Conservation (phyloP, 306 rosid species). For the Albizia julibrissin region DNA sequence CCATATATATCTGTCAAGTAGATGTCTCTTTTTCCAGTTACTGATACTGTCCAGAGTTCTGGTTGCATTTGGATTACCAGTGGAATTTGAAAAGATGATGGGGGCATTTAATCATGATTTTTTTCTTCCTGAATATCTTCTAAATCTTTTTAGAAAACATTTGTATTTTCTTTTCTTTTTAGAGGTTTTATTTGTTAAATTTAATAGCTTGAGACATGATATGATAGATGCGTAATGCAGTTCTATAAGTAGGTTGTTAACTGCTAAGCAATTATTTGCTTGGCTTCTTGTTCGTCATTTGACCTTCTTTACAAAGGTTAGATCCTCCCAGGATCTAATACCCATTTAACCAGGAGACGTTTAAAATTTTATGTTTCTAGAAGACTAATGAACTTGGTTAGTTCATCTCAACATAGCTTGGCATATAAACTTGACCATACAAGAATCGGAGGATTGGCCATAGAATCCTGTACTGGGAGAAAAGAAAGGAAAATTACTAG, state of each 20-base stretch:
- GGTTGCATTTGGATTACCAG: constrained; percentile 10
- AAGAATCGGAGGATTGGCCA: not conserved
- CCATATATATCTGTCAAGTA: not conserved
- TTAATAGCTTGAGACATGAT: not conserved
- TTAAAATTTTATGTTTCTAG: not conserved
- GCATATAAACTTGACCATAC: not conserved
- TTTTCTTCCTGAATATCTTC: constrained; percentile 1
- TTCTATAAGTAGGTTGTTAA: not conserved
- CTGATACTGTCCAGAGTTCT: not conserved
- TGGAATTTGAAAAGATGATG: not conserved
- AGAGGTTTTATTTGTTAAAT: not conserved
- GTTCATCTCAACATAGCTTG: not conserved
- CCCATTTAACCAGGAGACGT: not conserved
- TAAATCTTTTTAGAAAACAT: not conserved
- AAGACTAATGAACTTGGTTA: not conserved
- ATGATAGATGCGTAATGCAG: not conserved
- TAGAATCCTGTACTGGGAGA: not conserved
- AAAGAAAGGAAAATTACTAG: not conserved
- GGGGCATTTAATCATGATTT: constrained; percentile 4
- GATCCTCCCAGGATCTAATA: constrained; percentile 19
- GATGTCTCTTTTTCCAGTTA: not conserved
- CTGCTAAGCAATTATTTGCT: not conserved
- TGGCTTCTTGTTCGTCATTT: not conserved
- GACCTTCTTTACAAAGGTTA: not conserved
- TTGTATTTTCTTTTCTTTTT: not conserved